A percentile compares a stretch with the other conserved stretches of the same genome.
phyloP scores from a whole-genome alignment of 768 basidiomycete genomes.

The Mycena albidolilacea region DNA sequence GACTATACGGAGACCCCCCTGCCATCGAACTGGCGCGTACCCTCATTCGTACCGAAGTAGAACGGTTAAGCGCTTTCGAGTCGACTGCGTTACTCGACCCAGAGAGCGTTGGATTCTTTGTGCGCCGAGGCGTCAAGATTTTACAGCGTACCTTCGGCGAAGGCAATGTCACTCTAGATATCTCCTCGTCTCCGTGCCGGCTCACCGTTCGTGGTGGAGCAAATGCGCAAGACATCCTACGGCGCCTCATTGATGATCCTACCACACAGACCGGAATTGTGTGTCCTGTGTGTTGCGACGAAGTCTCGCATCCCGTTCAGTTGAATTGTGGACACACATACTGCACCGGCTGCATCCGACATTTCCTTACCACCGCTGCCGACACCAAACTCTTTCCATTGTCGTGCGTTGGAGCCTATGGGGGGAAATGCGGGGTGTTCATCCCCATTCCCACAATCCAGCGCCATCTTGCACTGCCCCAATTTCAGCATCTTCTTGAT shows the following conservation, averaged over 20 bases:
- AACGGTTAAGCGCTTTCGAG: constrained; percentile 3
- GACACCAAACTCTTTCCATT: constrained; percentile 70
- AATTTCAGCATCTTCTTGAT: constrained; percentile 69
- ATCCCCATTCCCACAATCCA: constrained; percentile 70
- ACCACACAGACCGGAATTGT: background rate
- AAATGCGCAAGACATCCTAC: background rate
- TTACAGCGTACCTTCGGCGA: constrained; percentile 9
- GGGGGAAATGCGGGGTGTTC: constrained; percentile 65
- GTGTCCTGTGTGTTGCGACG: constrained; percentile 72
- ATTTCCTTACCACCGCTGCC: constrained; percentile 57
- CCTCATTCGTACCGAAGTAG: constrained; percentile 10
- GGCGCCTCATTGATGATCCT: background rate
- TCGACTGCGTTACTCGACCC: background rate
- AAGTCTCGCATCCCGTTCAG: constrained; percentile 55
- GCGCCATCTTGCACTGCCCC: constrained; percentile 62
- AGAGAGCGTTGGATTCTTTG: constrained; percentile 12
- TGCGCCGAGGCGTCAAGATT: background rate
- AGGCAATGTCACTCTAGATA: constrained; percentile 1
- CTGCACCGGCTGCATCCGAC: constrained; percentile 64
- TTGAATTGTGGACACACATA: constrained; percentile 66
- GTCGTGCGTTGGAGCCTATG: constrained; percentile 74
- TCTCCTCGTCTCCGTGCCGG: background rate
- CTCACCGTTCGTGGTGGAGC: constrained; percentile 9
- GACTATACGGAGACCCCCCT: constrained; percentile 1
- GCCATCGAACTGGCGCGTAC: constrained; percentile 2